Base-by-base conservation (phyloP, 1,139 yeast species). In the Taphrina wiesneri region DNA sequence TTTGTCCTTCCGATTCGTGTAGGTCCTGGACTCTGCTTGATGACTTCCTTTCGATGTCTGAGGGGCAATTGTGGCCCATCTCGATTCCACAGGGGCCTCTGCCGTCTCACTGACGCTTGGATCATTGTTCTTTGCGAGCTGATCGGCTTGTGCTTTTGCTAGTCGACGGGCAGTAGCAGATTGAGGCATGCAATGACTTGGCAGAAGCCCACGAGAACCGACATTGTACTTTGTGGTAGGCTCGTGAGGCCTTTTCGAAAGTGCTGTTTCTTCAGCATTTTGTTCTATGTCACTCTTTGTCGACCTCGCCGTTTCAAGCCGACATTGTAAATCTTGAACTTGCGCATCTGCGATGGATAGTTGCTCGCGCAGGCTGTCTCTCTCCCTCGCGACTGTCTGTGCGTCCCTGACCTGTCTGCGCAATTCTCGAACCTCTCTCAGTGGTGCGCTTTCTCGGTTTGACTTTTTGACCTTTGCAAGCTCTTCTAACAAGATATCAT, bases 401-500 rank as follows among this genome's bases (percentile, higher is more conserved):
- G 25, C 15, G 1, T 59, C 63, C 11, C 30, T 23, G 15, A 59
- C 39, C 17, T 47, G 63, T 41, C 47, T 49, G n/a, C 49, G 41
- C 49, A 59, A 13, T 36, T 59, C 63, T 17, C 56, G 41, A 15
- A 52, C 36, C 2, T 52, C 56, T 17, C 56, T 23, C 17, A 34
- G 30, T 25, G 21, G 28, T 11, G 45, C 63, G 39, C 47, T 59
- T 32, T 34, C 30, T 21, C 56, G 32, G 9, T 25, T 52, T 15
- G 30, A n/a, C 28, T 23, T 52, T 19, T 30, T 45, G 39, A 28
- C 64, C 5, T 45, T 41, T n/a, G 39, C 57, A 28, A 39, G 46
- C 53, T 60, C 64, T 25, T 60, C 64, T 21, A 36, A 19, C n/a
- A 60, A 32, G 36, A 60, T 19, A 17, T 36, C 41, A 45, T 53